Base-by-base conservation (phyloP, 1,139 yeast genomes). In the Kodamaea fungicola region DNA sequence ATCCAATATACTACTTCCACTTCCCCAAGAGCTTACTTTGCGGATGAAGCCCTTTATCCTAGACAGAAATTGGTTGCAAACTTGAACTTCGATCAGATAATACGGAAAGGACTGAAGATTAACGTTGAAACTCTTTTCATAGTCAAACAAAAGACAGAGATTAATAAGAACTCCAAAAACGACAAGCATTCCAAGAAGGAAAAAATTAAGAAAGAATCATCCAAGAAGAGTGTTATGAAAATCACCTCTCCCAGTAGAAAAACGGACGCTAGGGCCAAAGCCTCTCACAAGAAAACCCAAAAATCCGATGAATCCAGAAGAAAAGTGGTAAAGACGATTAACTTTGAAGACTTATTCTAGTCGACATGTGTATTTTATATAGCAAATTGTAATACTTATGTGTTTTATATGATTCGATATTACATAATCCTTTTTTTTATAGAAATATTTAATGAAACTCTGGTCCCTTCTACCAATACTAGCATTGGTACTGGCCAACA, bases 21-120 rank as follows among this genome's bases (percentile, higher is more conserved):
- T 0, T 54, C 62, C 0, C 59, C 61, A 1, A 37, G 56, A 26
- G 50, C 58, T 1, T 58, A 44, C 34, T 50, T 57, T 28, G 47
- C 44, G 4, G 54, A 51, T 26, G 51, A 46, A 22, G 43, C 49
- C 16, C 37, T 37, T 12, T 54, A 53, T 26, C 61, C 61, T 7
- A 44, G 63, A 29, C 44, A 57, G 25, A 58, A 58, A 33, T 34
- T 56, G 25, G 63, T 58, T 6, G 63, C 61, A 1, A 52, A 53
- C 27, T 40, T 58, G 32, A 49, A 57, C 34, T 56, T 58, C 33
- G 54, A 51, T 26, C 61, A 57, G 38, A 58, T 58, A 6, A 33
- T 58, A 21, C 42, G 41, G 25, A 54, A 52, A 33, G 51, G 52
- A 9, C 45, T 47, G 29, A 47, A 42, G 37, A 42, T 47, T 10